Evolutionary conservation across 2,329 filamentous ascomycete genomes (phyloP).

Genomic region (Penicillium sp.): DNA sequence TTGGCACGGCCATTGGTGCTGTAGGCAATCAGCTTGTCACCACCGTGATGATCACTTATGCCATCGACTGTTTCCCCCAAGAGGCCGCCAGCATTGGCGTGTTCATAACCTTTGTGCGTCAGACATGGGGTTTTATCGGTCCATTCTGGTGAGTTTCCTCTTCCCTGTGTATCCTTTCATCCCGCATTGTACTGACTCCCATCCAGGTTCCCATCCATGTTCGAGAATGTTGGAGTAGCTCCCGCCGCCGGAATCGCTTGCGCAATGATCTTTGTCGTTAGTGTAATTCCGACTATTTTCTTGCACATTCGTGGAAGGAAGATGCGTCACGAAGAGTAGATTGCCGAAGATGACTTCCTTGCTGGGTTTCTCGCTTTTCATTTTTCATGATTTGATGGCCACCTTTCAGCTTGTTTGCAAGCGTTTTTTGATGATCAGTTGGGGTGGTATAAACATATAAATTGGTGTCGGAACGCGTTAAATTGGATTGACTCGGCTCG

Average conservation of each 20-base stretch:
- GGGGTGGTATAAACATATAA: neutral
- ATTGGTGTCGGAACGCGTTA: conserved; percentile 6
- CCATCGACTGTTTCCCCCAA: conserved; percentile 58
- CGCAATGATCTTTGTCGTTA: conserved; percentile 31
- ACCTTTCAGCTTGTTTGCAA: neutral
- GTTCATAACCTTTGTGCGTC: conserved; percentile 59
- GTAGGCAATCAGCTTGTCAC: conserved; percentile 64
- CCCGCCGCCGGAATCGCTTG: conserved; percentile 32
- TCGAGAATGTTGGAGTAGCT: conserved; percentile 34
- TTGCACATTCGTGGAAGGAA: conserved; percentile 29
- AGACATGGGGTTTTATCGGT: conserved; percentile 40
- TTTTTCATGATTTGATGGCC: neutral
- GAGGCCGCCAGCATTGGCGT: conserved; percentile 61
- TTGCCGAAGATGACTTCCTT: neutral
- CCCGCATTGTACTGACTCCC: conserved; percentile 13
- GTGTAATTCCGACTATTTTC: conserved; percentile 33
- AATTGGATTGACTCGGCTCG: conserved; percentile 5
- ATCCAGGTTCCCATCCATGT: conserved; percentile 37
- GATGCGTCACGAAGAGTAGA: conserved; percentile 22
- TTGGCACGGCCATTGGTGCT: conserved; percentile 55
- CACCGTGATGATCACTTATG: conserved; percentile 61
- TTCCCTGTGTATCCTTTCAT: neutral
- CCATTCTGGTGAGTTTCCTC: conserved; percentile 37
- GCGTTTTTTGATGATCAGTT: neutral
- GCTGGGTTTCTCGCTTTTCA: neutral